Evolutionary conservation across 257 asterid species (phyloP), one percentile per base, ranked within the genome.

Genomic region (Leptodermis oblonga): DNA sequence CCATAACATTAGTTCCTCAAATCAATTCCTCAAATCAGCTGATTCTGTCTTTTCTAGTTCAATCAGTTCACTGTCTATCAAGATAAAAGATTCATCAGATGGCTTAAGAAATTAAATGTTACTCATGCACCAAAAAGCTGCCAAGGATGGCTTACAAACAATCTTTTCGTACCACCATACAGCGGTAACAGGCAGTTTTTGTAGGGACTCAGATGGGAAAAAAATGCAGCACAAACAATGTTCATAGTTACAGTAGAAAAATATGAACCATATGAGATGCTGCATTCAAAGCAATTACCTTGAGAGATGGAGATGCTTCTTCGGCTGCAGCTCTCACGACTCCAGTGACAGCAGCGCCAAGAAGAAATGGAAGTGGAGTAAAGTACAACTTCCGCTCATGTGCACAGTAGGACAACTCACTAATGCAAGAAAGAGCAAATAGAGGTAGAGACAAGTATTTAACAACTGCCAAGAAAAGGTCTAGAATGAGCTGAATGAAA

Each of bases 321-420:
- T 86, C 55, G 43, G 92, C 96, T 74, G 97, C 89, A 25, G 79
- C 70, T 74, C 72, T 81, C 41, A 94, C 70, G 78, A 82, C 84
- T 54, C 95, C 93, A 76, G 93, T 86, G 48, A 86, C 83, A 77
- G 83, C 86, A 68, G 74, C 82, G 23, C 99, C 97, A n/a, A 82
- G 61, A 71, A 94, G 76, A 78, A 91, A 83, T 0, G 96, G 97
- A 52, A 94, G n/a, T 15, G 85, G 92, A 72, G 82, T 77, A 22
- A 88, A 73, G 79, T 74, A 78, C 18, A 91, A 79, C 87, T 89
- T 88, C 81, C 86, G 85, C 84, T 94, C 97, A 51, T 91, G 97
- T 30, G 97, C 97, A 78, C 97, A 89, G 73, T 91, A 94, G 52
- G 97, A 94, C 91, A 91, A 75, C 80, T 94, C 97, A 36, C 99